These are phyloP conservation scores for Amanita jacksonii DNA, from an alignment of 768 basidiomycete species.

Conservation along the genomic window DNA sequence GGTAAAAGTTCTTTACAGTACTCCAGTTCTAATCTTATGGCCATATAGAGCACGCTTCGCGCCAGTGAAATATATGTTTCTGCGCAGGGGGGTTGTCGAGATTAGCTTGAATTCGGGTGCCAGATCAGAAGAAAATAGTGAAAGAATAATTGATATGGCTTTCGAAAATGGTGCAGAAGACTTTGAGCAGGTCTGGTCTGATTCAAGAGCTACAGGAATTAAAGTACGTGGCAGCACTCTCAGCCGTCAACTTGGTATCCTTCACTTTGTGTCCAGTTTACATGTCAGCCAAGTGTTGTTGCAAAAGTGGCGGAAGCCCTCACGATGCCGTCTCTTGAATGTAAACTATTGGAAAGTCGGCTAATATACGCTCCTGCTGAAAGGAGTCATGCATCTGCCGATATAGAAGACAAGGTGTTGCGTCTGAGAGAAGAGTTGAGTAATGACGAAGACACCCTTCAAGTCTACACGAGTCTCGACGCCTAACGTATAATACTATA, in stretches of 20 bases:
- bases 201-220: constrained; percentile 18
- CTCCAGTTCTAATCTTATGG: not conserved
- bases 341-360: constrained; percentile 35
- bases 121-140: constrained; percentile 19
- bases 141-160: constrained; percentile 30
- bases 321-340: constrained; percentile 14
- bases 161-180: constrained; percentile 35
- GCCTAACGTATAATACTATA: constrained; percentile 7
- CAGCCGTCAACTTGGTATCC: not conserved
- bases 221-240: constrained; percentile 1
- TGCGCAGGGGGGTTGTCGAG: constrained; percentile 42
- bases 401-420: constrained; percentile 29
- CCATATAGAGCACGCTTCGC: constrained; percentile 48
- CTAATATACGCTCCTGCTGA: constrained; percentile 47
- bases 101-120: constrained; percentile 27
- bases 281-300: constrained; percentile 32
- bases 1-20: constrained; percentile 25
- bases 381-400: constrained; percentile 26
- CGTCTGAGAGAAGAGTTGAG: constrained; percentile 43
- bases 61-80: constrained; percentile 59
- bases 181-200: constrained; percentile 26
- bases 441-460: constrained; percentile 46
- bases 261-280: constrained; percentile 25
- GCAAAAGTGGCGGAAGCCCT: constrained; percentile 28
- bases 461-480: constrained; percentile 48